Evolutionary conservation across 2,329 filamentous ascomycete genomes (phyloP).

Genomic region (Colletotrichum kahawae): DNA sequence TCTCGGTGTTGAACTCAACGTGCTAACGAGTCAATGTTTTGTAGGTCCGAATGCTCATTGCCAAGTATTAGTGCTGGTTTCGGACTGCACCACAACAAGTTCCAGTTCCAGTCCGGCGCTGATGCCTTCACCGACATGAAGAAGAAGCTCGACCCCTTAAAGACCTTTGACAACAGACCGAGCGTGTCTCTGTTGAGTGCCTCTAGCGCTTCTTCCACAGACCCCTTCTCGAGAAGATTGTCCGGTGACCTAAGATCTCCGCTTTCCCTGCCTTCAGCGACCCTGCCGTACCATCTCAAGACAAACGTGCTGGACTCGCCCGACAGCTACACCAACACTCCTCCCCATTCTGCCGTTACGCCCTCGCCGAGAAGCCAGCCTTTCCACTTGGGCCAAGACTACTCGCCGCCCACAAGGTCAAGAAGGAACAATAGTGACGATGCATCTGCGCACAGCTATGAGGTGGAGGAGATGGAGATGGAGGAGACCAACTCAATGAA

Average conservation of each 20-base stretch:
- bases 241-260: conserved; percentile 46
- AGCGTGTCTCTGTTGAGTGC: conserved; percentile 47
- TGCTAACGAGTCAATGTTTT: not conserved
- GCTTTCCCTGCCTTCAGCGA: conserved; percentile 50
- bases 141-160: conserved; percentile 58
- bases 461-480: conserved; percentile 52
- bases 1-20: not conserved
- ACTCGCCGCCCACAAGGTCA: conserved; percentile 50
- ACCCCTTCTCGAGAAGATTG: conserved; percentile 39
- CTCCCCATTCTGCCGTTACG: conserved; percentile 54
- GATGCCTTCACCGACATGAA: conserved; percentile 57
- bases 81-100: conserved; percentile 55
- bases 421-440: conserved; percentile 58
- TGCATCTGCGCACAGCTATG: conserved; percentile 51
- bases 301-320: conserved; percentile 49
- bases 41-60: conserved; percentile 47
- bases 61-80: conserved; percentile 42
- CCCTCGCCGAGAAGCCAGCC: conserved; percentile 42
- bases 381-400: conserved; percentile 45
- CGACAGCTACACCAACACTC: conserved; percentile 48
- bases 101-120: conserved; percentile 50
- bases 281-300: conserved; percentile 36
- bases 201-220: conserved; percentile 37
- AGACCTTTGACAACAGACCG: conserved; percentile 48
- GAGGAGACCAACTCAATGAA: conserved; percentile 57